Evolutionary conservation across 345 rosid species (phyloP), one percentile per base, ranked within the genome.

Genomic region (Geranium brycei): DNA sequence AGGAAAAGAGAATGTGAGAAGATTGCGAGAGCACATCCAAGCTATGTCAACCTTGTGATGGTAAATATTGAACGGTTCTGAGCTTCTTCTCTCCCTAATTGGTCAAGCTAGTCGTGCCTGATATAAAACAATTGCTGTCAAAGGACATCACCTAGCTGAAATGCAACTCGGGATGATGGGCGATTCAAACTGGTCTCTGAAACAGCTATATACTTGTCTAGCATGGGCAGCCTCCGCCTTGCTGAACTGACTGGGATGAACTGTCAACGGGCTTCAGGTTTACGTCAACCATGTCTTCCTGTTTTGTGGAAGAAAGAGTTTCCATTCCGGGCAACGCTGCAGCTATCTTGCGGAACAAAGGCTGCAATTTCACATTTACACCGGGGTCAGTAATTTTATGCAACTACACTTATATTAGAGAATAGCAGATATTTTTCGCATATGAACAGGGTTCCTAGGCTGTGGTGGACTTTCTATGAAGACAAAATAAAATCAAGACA

Each of bases 301-400:
- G 91, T 70, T 83, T 89, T 2, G 95, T 78, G n/a, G 98, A 86
- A 5, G 95, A 82, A 58, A 92, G 83, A 0, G 93, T 80, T 72
- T 89, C 98, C 97, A 93, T 89, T 58, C 99, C 97, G 13, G 99
- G 97, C 73, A 93, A 81, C 51, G 96, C 96, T 3, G 95, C 92
- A 16, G 99, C 87, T 18, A 92, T 89, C 85, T 92, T 89, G 64
- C 97, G 90, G 76, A 89, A 92, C 1, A 92, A 70, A 57, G 99
- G 95, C 97, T 92, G 85, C 78, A 62, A 68, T 69, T 77, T 60
- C 61, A 60, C 19, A 23, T 35, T 38, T 11, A 19, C 62, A 40
- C 3, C 56, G 8, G 17, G 40, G 16, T 10, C 59, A 31, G 28
- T 23, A 1, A 23, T 23, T 23, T 23, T 23, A 23, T 23, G 28